Base-by-base conservation (phyloP, 2,329 filamentous ascomycete species). In the Hymenotorrendiella dingleyae region DNA sequence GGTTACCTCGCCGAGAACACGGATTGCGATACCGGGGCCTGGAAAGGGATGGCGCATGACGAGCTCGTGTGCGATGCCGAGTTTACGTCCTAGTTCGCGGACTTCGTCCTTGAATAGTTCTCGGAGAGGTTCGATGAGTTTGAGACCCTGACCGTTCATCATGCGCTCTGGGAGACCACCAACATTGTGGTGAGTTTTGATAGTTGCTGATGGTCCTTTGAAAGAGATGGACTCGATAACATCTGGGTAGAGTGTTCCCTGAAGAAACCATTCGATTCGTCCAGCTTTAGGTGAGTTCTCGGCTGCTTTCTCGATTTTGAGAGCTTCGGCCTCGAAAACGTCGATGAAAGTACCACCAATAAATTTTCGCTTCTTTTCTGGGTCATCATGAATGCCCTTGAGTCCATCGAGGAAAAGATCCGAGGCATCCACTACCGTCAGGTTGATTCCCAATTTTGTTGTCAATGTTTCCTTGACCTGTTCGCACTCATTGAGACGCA, bases 361-460 rank as follows among this genome's bases (percentile, higher is more conserved):
- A 56, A 96, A 82, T 68, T 94, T 95, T 42, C 90, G 76, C 74
- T 95, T 96, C 61, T 77, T 77, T 67, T 97, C 90, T 0, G 91
- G 90, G 22, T 81, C 44, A 43, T 86, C 87, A 0, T 68, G 70
- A 20, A 95, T 78, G 14, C 88, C 91, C 52, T 78, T 76, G 1
- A 97, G 78, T 19, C 80, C 73, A 22, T 69, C 68, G n/a, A 96
- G 71, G 71, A 97, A 97, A 20, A 76, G 69, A 47, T 94, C 73
- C 8, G 76, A 74, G 0, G 80, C 89, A 61, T 97, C 85, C 2
- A 94, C 79, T 21, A 97, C 83, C 0, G 86, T 94, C 3, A 97
- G 72, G 64, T 95, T 93, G 64, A 97, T 94, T 1, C 86, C 86
- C 1, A 97, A 76, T 53, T 93, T 82, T 58, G 89, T 64, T 2